A percentile compares a stretch with the other conserved stretches of the same genome.
phyloP scores from a whole-genome alignment of 306 rosid genomes.

The Sesbania bispinosa region DNA sequence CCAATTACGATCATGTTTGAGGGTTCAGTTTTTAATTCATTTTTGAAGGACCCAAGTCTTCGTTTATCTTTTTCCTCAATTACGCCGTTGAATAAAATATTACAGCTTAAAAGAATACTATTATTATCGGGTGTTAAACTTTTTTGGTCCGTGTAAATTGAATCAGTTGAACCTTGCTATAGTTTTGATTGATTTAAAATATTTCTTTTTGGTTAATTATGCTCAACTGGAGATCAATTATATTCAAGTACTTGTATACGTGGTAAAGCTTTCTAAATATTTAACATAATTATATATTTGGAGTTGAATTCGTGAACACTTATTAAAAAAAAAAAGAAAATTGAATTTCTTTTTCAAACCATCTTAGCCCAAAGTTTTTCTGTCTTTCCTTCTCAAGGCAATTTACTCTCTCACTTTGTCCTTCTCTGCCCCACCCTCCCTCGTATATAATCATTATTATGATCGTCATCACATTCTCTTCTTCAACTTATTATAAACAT shows the following conservation, averaged over 20 bases:
- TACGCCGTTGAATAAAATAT: not conserved
- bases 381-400: constrained; percentile 57
- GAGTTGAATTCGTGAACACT: no score
- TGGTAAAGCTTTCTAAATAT: no score
- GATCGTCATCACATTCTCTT: not conserved
- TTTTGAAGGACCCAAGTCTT: constrained; percentile 1
- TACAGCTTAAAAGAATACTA: no score
- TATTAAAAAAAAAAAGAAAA: not conserved
- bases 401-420: constrained; percentile 18
- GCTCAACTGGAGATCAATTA: no score
- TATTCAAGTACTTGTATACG: no score
- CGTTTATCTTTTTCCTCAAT: not conserved
- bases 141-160: no score
- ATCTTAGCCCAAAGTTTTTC: constrained; percentile 20
- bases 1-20: no score
- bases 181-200: no score
- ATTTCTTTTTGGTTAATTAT: no score
- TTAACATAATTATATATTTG: no score
- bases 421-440: not conserved
- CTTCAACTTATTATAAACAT: constrained; percentile 15
- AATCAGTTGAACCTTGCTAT: no score
- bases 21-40: not conserved
- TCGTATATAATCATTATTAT: constrained; percentile 13
- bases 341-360: not conserved
- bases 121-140: no score